Base-by-base conservation (phyloP, 2,329 filamentous ascomycete species). In the Cytospora chrysosperma region DNA sequence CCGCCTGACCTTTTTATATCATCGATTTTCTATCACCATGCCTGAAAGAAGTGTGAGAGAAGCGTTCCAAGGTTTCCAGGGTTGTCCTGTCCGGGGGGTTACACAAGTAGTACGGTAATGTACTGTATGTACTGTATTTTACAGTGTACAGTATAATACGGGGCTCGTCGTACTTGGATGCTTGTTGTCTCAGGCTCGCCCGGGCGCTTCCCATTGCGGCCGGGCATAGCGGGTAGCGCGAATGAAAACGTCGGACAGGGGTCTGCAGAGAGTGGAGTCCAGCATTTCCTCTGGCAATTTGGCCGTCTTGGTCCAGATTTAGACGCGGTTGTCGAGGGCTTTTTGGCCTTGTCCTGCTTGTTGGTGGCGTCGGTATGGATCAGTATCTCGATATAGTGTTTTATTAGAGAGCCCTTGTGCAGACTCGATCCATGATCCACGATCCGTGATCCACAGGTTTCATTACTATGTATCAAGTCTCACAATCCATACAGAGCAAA, bases 1-100 rank as follows among this genome's bases (percentile, higher is more conserved):
- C 58, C 58, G 58, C 58, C 58, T 60, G 58, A 60, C 58, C 53
- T 54, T 52, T n/a, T 60, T 60, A 60, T 60, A 60, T 40, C 56
- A 30, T 30, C 28, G n/a, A n/a, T 24, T 21, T n/a, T 13, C 28
- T 47, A n/a, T 47, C 43, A 47, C 43, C 10, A 47, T 47, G n/a
- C 24, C 40, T 8, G 19, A 47, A 47, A 19, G n/a, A 15, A n/a
- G n/a, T 47, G 43, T 9, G 43, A 21, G 43, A 24, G n/a, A 19
- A n/a, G 32, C 7, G 37, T 43, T 43, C 15, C 37, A 43, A 43
- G 17, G 17, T n/a, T 34, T 34, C 37, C n/a, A 43, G 17, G 17
- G 2, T 34, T 34, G 32, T 34, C n/a, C 32, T 34, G 32, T 34
- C 7, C 32, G 13, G 32, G 32, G 32, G 7, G 32, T 10, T 34